These are phyloP conservation scores for Sequoiadendron giganteum DNA, from an alignment of 75 land plant genomes.

Conservation along the genomic window DNA sequence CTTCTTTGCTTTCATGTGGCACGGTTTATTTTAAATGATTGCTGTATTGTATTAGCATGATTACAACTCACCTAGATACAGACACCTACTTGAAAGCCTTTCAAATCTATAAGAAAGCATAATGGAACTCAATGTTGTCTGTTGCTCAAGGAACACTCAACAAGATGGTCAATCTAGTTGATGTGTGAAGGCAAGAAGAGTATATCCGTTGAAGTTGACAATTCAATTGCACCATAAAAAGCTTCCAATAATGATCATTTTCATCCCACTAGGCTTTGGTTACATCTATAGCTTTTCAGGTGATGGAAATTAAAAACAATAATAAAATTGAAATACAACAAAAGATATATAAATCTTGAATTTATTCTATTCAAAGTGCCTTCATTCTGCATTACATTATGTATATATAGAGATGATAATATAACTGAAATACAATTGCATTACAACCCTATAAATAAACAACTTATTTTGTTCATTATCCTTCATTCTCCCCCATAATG, in stretches of 20 bases:
- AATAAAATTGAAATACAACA: no score
- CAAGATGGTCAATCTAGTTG: not conserved
- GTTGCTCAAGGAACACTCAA: not conserved
- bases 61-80: not conserved
- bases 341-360: no score
- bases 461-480: no score
- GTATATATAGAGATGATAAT: no score
- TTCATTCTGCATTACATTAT: no score
- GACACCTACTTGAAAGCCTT: not conserved
- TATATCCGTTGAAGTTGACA: not conserved
- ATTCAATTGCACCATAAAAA: not conserved
- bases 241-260: not conserved
- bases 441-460: no score
- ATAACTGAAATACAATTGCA: no score
- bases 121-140: not conserved
- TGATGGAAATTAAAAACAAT: no score
- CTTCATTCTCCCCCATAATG: no score
- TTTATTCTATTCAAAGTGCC: no score
- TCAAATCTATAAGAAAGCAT: not conserved
- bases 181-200: not conserved
- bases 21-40: not conserved
- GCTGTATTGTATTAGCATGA: not conserved
- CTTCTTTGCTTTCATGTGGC: not conserved
- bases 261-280: not conserved
- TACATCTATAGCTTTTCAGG: not conserved